Conservation (phyloP, 2,329 filamentous ascomycete genomes). For the Stromatinia cepivora region DNA sequence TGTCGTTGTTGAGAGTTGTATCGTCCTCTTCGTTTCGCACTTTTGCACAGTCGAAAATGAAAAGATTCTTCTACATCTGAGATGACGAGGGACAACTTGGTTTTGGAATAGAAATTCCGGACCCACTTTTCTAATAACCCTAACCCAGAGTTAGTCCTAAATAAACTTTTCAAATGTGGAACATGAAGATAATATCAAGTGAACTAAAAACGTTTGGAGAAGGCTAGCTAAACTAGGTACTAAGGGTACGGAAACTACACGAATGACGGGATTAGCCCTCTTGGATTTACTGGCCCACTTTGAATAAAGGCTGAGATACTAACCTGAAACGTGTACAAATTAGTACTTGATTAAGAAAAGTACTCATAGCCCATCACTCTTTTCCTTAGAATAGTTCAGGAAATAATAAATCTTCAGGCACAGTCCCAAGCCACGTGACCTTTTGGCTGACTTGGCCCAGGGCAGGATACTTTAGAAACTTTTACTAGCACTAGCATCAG, state of each 20-base stretch:
- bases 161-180: not conserved
- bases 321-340: not conserved
- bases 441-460: not conserved
- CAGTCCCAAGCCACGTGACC: not conserved
- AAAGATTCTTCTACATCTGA: conserved; percentile 21
- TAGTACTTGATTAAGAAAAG: not conserved
- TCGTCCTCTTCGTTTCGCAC: conserved; percentile 14
- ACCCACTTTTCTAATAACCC: not conserved
- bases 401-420: not conserved
- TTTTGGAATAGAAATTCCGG: conserved; percentile 10
- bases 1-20: not conserved
- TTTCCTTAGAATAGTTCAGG: not conserved
- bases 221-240: conserved; percentile 12
- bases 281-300: not conserved
- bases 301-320: not conserved
- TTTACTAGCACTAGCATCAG: too few species aligned
- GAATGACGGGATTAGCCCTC: not conserved
- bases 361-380: not conserved
- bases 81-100: conserved; percentile 22
- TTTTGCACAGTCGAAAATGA: conserved; percentile 17
- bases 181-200: conserved; percentile 1
- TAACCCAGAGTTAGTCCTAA: conserved; percentile 11
- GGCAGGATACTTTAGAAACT: too few species aligned
- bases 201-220: conserved; percentile 14
- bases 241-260: not conserved